Evolutionary conservation across 1,284 basidiomycete species (phyloP).

Genomic region (Moniliella sp.): DNA sequence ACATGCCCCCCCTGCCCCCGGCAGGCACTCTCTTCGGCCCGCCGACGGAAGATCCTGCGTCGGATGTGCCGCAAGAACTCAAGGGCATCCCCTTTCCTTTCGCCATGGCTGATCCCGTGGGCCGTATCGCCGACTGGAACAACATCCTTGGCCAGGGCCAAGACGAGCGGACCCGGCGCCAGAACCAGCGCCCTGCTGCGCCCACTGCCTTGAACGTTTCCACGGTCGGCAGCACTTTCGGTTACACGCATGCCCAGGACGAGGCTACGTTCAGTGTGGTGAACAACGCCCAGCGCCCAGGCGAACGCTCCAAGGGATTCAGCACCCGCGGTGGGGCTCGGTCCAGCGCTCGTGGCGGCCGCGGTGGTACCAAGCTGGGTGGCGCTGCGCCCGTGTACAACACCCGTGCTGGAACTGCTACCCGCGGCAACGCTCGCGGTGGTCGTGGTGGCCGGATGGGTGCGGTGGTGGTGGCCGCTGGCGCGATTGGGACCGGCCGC

Average conservation of each 20-base stretch:
- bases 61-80: not conserved
- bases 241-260: conserved; percentile 94
- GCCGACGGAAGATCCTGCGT: not conserved
- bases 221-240: conserved; percentile 51
- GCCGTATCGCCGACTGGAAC: conserved; percentile 90
- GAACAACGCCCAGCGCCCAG: conserved; percentile 46
- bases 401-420: not conserved
- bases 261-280: conserved; percentile 93
- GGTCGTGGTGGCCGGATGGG: conserved; percentile 34
- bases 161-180: conserved; percentile 1
- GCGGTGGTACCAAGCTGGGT: conserved; percentile 3
- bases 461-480: too few species aligned
- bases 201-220: conserved; percentile 11
- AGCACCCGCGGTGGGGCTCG: too few species aligned
- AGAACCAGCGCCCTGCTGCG: conserved; percentile 1
- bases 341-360: not conserved
- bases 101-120: conserved; percentile 91
- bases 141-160: conserved; percentile 8
- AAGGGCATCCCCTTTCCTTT: conserved; percentile 23
- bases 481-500: conserved; percentile 41
- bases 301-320: too few species aligned
- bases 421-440: conserved; percentile 28
- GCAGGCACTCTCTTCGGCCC: not conserved
- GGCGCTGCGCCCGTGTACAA: not conserved
- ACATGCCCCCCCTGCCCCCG: not conserved